Conservation (phyloP, 306 rosid species). For the Lagenaria siceraria region DNA sequence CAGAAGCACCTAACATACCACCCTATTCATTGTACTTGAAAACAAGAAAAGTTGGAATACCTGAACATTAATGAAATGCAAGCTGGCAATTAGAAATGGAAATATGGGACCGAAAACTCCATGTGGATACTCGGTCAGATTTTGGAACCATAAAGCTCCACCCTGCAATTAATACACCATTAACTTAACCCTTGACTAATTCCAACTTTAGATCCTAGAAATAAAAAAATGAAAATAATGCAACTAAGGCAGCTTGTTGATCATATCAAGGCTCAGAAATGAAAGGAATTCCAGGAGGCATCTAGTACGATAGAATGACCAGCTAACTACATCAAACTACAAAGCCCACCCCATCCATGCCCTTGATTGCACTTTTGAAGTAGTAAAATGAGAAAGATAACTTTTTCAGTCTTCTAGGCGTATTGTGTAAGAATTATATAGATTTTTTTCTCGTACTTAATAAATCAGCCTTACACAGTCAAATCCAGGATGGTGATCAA, state of each 20-base stretch:
- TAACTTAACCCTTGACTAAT: slow-evolving; percentile 2
- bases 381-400: not conserved
- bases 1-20: not conserved
- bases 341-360: not conserved
- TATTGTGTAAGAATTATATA: not conserved
- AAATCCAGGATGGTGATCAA: slow-evolving; percentile 72
- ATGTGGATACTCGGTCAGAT: slow-evolving; percentile 60
- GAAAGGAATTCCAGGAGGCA: not conserved
- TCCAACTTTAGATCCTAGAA: not conserved
- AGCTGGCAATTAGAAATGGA: slow-evolving; percentile 60
- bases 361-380: not conserved
- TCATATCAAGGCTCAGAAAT: not conserved
- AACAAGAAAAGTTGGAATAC: slow-evolving; percentile 25
- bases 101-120: slow-evolving; percentile 65
- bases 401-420: not conserved
- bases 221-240: not conserved
- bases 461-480: slow-evolving; percentile 46
- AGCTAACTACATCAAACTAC: not conserved
- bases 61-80: slow-evolving; percentile 67
- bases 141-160: slow-evolving; percentile 84
- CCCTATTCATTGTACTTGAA: not conserved
- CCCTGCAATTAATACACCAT: slow-evolving; percentile 44
- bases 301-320: not conserved
- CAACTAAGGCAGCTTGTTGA: not conserved
- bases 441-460: not conserved